A percentile compares a stretch with the other conserved stretches of the same genome.
phyloP scores from a whole-genome alignment of 75 land plant genomes.

The Pseudotsuga menziesii region DNA sequence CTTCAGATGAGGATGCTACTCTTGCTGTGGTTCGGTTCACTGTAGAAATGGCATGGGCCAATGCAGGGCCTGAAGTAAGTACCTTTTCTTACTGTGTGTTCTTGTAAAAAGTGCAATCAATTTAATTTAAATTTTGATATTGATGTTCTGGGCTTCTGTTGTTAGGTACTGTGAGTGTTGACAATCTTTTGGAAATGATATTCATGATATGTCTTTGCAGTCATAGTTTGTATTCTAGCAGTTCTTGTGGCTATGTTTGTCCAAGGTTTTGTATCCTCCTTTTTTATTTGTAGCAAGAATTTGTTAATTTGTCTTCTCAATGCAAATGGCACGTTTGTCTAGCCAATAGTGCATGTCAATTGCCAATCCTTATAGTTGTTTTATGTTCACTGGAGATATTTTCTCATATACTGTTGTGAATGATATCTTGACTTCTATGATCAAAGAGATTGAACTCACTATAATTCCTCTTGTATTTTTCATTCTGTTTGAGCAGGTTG shows the following conservation, averaged over 20 bases:
- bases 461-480: background rate
- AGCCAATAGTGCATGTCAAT: background rate
- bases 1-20: slow-evolving; percentile 87
- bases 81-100: background rate
- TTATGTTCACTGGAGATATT: background rate
- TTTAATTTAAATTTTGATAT: background rate
- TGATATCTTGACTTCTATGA: background rate
- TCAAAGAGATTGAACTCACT: background rate
- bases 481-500: slow-evolving; percentile 39
- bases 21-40: slow-evolving; percentile 83
- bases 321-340: background rate
- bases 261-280: background rate
- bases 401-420: background rate
- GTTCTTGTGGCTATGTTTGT: background rate
- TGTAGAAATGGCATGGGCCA: slow-evolving; percentile 88
- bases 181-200: background rate
- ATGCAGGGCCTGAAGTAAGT: slow-evolving; percentile 84
- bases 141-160: background rate
- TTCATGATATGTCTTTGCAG: background rate
- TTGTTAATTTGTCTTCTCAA: background rate
- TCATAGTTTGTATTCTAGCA: background rate
- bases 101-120: background rate
- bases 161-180: too few relatives aligned
- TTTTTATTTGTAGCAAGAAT: background rate
- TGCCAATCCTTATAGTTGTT: background rate